Evolutionary conservation across 169 alveolate genomes (phyloP).

Genomic region (Ichthyophthirius multifiliis): DNA sequence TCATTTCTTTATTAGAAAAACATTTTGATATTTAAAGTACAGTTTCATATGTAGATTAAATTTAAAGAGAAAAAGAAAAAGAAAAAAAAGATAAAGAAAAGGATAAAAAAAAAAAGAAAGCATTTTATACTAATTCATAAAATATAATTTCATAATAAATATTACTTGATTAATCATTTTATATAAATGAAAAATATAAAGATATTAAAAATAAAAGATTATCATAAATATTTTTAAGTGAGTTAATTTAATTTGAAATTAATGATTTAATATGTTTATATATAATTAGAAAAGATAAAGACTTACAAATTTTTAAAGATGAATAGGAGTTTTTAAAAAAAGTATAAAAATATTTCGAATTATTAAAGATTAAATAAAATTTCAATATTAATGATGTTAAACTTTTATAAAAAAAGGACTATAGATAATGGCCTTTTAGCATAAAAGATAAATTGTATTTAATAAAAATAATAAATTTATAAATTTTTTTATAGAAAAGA

Average conservation of each 20-base stretch:
- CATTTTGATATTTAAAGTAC: slow-evolving; percentile 19
- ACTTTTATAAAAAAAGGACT: not conserved
- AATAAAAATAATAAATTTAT: not conserved
- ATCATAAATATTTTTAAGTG: slow-evolving; percentile 13
- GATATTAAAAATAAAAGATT: not conserved
- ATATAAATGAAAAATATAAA: slow-evolving; percentile 10
- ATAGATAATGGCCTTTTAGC: slow-evolving; percentile 26
- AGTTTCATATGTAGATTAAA: slow-evolving; percentile 21
- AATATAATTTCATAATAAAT: too few relatives aligned
- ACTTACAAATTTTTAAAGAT: slow-evolving; percentile 9
- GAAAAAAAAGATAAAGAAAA: slow-evolving; percentile 28
- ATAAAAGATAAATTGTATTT: slow-evolving; percentile 13
- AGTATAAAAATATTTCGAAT: slow-evolving; percentile 3
- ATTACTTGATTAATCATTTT: too few relatives aligned
- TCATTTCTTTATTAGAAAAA: slow-evolving; percentile 18
- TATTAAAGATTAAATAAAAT: not conserved
- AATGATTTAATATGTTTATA: slow-evolving; percentile 13
- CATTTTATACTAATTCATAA: too few relatives aligned
- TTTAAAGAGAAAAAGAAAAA: slow-evolving; percentile 23
- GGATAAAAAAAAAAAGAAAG: slow-evolving; percentile 10
- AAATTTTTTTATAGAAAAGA: slow-evolving; percentile 10
- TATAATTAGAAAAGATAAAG: slow-evolving; percentile 29
- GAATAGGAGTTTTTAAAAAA: slow-evolving; percentile 7
- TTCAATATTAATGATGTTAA: not conserved
- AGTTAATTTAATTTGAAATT: slow-evolving; percentile 23